These are phyloP conservation scores for Colletotrichum paranaense DNA, from an alignment of 2,329 filamentous ascomycete genomes.

Conservation along the genomic window DNA sequence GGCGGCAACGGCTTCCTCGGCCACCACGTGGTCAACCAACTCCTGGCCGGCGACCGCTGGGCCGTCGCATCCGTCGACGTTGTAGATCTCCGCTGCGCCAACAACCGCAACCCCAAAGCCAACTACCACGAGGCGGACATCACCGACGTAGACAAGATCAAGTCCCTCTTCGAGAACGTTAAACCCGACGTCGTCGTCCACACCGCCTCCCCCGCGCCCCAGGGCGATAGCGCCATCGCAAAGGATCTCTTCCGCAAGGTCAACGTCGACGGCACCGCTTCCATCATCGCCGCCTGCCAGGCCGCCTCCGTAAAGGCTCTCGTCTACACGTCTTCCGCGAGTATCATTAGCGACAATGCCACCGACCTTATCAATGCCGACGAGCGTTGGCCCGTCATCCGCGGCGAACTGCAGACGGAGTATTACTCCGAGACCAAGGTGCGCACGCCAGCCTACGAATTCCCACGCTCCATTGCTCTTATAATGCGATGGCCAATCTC, in stretches of 20 bases:
- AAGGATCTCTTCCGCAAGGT: slow-evolving; percentile 79
- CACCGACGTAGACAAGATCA: slow-evolving; percentile 71
- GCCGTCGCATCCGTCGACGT: slow-evolving; percentile 70
- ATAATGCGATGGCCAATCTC: background rate
- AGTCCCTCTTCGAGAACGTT: slow-evolving; percentile 71
- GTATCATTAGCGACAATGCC: slow-evolving; percentile 85
- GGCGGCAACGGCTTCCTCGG: slow-evolving; percentile 89
- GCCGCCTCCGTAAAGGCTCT: slow-evolving; percentile 80
- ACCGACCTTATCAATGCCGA: slow-evolving; percentile 85
- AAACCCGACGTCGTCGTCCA: slow-evolving; percentile 90
- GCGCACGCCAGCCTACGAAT: background rate
- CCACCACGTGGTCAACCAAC: slow-evolving; percentile 82
- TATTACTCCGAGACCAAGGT: slow-evolving; percentile 95
- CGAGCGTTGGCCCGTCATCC: slow-evolving; percentile 83
- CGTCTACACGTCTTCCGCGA: slow-evolving; percentile 92
- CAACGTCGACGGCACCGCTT: slow-evolving; percentile 87
- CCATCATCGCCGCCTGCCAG: slow-evolving; percentile 80
- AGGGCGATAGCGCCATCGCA: slow-evolving; percentile 60
- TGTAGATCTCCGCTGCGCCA: slow-evolving; percentile 76
- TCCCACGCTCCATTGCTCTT: background rate
- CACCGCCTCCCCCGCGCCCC: slow-evolving; percentile 79
- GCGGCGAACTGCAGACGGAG: slow-evolving; percentile 76
- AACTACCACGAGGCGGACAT: slow-evolving; percentile 84
- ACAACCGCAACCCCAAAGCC: slow-evolving; percentile 71
- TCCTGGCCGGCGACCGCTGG: slow-evolving; percentile 63